Conservation (phyloP, 192 early-diverging fungal species). For the Mortierella antarctica region DNA sequence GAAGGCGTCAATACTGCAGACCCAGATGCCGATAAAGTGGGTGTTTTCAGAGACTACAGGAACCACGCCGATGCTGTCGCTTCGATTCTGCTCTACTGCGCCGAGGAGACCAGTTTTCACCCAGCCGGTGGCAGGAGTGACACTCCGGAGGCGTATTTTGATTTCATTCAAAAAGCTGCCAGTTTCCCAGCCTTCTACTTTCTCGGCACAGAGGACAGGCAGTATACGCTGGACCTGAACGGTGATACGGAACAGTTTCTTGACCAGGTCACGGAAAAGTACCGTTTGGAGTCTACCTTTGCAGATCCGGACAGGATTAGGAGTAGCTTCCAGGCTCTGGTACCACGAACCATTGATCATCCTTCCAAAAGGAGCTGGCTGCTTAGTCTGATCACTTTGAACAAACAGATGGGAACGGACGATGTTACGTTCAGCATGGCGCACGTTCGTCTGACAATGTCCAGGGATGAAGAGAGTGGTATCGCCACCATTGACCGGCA, state of each 20-base stretch:
- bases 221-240: neutral
- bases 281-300: neutral
- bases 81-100: conserved; percentile 9
- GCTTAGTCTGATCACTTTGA: conserved; percentile 4
- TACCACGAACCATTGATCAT: conserved; percentile 5
- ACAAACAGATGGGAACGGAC: neutral
- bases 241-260: conserved; percentile 6
- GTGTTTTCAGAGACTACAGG: conserved; percentile 5
- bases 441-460: conserved; percentile 11
- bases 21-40: neutral
- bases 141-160: conserved; percentile 10
- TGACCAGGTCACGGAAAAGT: conserved; percentile 12
- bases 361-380: neutral
- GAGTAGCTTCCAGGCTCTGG: neutral
- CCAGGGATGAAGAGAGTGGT: neutral
- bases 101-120: neutral
- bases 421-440: conserved; percentile 3
- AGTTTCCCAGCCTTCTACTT: conserved; percentile 2
- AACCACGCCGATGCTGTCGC: conserved; percentile 22
- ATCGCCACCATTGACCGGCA: neutral
- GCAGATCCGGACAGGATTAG: neutral
- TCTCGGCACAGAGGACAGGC: neutral
- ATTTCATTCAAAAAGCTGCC: neutral
- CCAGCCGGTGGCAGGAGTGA: neutral
- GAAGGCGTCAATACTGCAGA: conserved; percentile 7